Evolutionary conservation across 1,284 basidiomycete species (phyloP).

Genomic region (Leucoagaricus sp.): DNA sequence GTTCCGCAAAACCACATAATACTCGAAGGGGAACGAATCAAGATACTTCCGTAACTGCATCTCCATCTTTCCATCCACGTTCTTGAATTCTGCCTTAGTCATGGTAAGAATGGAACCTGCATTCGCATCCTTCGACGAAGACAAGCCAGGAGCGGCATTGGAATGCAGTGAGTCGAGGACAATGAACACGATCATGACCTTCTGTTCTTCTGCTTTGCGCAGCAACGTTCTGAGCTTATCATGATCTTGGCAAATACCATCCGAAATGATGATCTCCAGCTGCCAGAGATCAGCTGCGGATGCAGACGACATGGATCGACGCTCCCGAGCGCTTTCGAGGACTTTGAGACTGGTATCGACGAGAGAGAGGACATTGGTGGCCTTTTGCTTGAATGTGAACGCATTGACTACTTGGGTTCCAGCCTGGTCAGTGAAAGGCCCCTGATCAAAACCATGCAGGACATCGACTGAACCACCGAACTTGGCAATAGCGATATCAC

Average conservation of each 20-base stretch:
- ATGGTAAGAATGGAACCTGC: constrained; percentile 89
- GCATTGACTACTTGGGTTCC: constrained; percentile 81
- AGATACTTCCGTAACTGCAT: constrained; percentile 89
- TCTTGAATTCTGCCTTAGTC: constrained; percentile 89
- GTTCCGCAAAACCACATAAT: constrained; percentile 91
- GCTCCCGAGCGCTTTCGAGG: constrained; percentile 76
- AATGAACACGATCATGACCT: constrained; percentile 97
- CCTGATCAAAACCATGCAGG: constrained; percentile 83
- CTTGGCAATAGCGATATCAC: constrained; percentile 89
- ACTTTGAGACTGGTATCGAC: constrained; percentile 83
- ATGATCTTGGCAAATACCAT: constrained; percentile 98
- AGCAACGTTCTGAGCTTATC: constrained; percentile 81
- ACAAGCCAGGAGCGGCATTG: constrained; percentile 24
- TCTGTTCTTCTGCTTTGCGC: constrained; percentile 86
- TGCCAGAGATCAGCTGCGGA: constrained; percentile 94
- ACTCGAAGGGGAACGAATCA: constrained; percentile 98
- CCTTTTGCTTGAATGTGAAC: constrained; percentile 90
- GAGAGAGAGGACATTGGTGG: constrained; percentile 87
- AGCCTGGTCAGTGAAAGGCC: constrained; percentile 77
- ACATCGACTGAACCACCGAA: constrained; percentile 91
- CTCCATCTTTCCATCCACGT: constrained; percentile 85
- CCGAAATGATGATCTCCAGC: constrained; percentile 97
- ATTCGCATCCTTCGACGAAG: constrained; percentile 24
- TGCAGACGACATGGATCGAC: constrained; percentile 55
- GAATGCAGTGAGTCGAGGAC: constrained; percentile 87